A percentile compares a stretch with the other conserved stretches of the same genome.
These are phyloP conservation scores for Herpetospermum pedunculosum DNA, from an alignment of 306 rosid genomes.

Conservation along the genomic window DNA sequence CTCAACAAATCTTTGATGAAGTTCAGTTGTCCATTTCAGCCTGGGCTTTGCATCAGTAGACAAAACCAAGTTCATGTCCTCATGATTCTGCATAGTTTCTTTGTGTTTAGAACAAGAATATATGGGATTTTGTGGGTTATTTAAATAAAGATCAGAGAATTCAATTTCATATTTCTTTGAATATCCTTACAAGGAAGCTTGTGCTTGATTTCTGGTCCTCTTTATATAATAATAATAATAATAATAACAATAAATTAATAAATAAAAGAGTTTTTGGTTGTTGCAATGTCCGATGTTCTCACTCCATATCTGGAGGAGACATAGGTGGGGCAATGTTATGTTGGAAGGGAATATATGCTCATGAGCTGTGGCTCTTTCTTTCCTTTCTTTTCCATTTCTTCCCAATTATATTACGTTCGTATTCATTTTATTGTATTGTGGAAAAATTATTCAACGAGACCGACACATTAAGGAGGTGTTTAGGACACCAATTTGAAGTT, in stretches of 20 bases:
- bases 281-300: conserved; percentile 60
- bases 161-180: not conserved
- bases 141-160: not conserved
- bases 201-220: not conserved
- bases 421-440: too few relatives aligned
- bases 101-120: not conserved
- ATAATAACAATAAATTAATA: conserved; percentile 14
- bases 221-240: not conserved
- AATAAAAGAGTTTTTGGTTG: conserved; percentile 24
- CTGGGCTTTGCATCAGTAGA: conserved; percentile 95
- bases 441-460: too few relatives aligned
- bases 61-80: conserved; percentile 57
- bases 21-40: conserved; percentile 86
- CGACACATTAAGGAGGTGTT: too few relatives aligned
- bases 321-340: conserved; percentile 71
- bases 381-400: conserved; percentile 32
- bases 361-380: conserved; percentile 41
- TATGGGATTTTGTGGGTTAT: not conserved
- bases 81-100: conserved; percentile 35
- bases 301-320: conserved; percentile 86
- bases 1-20: conserved; percentile 77
- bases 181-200: not conserved
- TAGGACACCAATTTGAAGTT: too few relatives aligned
- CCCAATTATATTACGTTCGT: conserved; percentile 24
- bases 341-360: conserved; percentile 91